Conservation (phyloP, 2,329 filamentous ascomycete genomes). For the Diaporthe sp. region DNA sequence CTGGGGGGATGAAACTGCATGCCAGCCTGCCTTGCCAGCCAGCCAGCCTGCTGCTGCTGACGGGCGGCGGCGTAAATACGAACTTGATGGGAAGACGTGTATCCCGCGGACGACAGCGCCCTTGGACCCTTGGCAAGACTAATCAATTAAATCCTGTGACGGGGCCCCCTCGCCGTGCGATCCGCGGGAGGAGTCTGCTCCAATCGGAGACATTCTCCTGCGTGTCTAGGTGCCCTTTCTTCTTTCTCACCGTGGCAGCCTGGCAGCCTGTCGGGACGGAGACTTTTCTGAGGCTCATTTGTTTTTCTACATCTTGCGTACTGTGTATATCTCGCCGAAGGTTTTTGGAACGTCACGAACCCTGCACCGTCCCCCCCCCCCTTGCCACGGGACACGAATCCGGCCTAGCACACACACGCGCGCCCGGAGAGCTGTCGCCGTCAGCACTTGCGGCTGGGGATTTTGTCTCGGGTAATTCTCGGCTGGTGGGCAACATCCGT, state of each 20-base stretch:
- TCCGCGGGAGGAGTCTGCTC: not conserved
- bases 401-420: not conserved
- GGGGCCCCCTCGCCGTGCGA: not conserved
- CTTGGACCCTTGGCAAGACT: slow-evolving; percentile 6
- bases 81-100: not conserved
- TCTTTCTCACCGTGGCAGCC: not conserved
- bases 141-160: not conserved
- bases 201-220: not conserved
- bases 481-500: slow-evolving; percentile 5
- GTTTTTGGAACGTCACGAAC: not conserved
- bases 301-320: no score
- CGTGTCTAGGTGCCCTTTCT: no score
- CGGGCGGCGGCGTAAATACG: not conserved
- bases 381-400: not conserved
- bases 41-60: not conserved
- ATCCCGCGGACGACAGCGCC: not conserved
- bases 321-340: not conserved
- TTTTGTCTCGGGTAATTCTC: slow-evolving; percentile 3
- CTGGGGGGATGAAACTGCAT: not conserved
- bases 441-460: not conserved
- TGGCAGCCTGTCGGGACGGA: not conserved
- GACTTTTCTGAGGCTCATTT: no score
- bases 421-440: not conserved
- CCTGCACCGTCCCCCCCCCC: not conserved
- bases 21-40: not conserved